Evolutionary conservation across 768 basidiomycete genomes (phyloP), one percentile per base, ranked within the genome.

Genomic region (Suillus americanus): DNA sequence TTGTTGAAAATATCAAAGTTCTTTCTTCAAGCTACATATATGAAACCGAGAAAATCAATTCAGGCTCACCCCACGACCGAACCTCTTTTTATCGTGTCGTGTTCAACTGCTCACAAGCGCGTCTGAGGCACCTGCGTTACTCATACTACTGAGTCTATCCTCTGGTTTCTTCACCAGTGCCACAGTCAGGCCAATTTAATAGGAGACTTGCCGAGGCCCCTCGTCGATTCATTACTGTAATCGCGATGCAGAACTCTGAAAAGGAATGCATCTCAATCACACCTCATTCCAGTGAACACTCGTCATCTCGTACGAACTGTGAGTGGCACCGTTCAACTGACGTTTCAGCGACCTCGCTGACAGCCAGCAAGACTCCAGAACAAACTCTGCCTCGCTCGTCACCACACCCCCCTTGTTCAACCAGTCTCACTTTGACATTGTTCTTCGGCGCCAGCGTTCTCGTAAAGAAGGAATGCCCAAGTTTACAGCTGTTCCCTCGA

Each of bases 401-500:
- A 2, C 12, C 33, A 35, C 2, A 28, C 83, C 81, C 0, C 82
- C 83, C 2, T 78, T 83, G 0, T 85, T 86, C 62, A 69, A 66
- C 14, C 78, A 84, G 55, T 78, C 80, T 0, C 85, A 82, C 64
- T 86, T 82, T 69, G 85, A 83, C 61, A 81, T 85, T 38, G 80
- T 89, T 56, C 77, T 89, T 2, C 84, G 89, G 20, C 80, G 86
- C n/a, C 87, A 89, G 68, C 80, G 86, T 16, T 71, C 76, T 45
- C 82, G 84, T 9, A 80, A 85, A 2, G 72, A 70, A 18, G 82
- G 83, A 50, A 77, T 80, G 1, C 73, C 79, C 23, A 82, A 80
- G 64, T 69, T 73, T 51, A 76, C 74, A 5, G 70, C 68, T 4
- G 69, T 81, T 5, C 87, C 86, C 5, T 89, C 89, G 7, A 83